A percentile compares a stretch with the other conserved stretches of the same genome.
Conservation (phyloP, 202 grass and related monocot species). For the Panicum virgatum region DNA sequence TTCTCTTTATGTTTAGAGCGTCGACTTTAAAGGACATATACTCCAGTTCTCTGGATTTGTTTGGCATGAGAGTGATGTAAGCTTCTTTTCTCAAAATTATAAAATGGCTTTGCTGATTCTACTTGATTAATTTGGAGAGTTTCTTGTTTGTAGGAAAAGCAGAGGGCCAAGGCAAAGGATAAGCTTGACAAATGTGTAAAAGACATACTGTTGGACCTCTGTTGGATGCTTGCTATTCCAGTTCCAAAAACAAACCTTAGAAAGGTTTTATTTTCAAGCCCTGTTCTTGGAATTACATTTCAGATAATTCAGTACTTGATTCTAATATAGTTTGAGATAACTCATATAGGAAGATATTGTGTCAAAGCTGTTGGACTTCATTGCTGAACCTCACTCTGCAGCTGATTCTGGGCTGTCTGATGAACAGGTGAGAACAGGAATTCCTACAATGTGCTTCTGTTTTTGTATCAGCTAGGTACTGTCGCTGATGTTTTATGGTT, state of each 20-base stretch:
- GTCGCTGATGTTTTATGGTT: constrained; percentile 30
- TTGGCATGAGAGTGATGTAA: constrained; percentile 99
- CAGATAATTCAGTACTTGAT: constrained; percentile 8
- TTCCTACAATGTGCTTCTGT: constrained; percentile 23
- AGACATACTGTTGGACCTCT: constrained; percentile 75
- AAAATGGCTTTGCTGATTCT: neutral
- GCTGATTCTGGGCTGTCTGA: constrained; percentile 57
- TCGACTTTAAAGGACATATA: constrained; percentile 74
- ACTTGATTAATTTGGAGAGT: constrained; percentile 31
- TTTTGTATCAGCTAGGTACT: constrained; percentile 29
- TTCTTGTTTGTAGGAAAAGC: constrained; percentile 84
- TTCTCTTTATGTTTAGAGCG: constrained; percentile 56
- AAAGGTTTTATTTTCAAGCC: constrained; percentile 61
- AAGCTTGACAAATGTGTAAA: constrained; percentile 98
- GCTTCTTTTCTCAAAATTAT: constrained; percentile 27
- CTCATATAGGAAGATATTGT: constrained; percentile 89
- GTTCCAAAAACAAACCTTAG: constrained; percentile 67
- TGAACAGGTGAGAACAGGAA: constrained; percentile 52
- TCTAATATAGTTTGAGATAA: constrained; percentile 38
- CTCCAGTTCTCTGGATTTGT: constrained; percentile 99
- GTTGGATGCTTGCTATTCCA: constrained; percentile 81
- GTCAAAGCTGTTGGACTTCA: constrained; percentile 88
- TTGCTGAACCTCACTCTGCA: constrained; percentile 72
- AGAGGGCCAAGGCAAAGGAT: constrained; percentile 93
- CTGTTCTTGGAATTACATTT: constrained; percentile 32